These are phyloP conservation scores for Tuber aestivum DNA, from an alignment of 495 filamentous ascomycete species.

Conservation along the genomic window DNA sequence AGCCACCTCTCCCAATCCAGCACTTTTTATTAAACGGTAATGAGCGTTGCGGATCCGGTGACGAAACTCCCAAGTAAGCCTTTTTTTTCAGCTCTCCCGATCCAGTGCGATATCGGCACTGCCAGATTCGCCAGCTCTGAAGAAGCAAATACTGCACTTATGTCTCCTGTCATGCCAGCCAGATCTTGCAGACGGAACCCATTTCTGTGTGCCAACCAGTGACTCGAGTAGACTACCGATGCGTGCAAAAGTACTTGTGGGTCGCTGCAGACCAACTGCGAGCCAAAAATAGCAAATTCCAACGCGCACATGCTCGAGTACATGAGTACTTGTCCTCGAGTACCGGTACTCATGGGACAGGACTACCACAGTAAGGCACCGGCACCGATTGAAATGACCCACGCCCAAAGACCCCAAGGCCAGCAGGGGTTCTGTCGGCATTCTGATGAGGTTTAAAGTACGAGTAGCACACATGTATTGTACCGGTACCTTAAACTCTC, in stretches of 20 bases:
- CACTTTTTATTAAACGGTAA: no score
- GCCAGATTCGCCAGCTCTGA: background rate
- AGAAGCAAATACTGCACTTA: conserved; percentile 2
- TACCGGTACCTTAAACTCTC: background rate
- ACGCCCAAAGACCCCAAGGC: background rate
- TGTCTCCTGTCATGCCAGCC: background rate
- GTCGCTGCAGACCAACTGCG: background rate
- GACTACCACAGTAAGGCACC: no score
- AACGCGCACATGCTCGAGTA: no score
- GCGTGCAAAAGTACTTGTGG: background rate
- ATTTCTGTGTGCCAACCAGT: no score
- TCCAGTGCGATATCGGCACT: background rate
- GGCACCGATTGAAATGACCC: background rate
- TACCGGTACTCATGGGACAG: no score
- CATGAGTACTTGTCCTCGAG: no score
- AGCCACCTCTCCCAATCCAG: background rate
- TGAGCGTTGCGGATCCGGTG: background rate
- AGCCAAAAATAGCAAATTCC: background rate
- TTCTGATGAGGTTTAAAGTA: background rate
- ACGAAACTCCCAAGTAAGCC: background rate
- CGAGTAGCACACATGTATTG: no score
- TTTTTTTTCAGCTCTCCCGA: background rate
- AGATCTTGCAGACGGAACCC: background rate
- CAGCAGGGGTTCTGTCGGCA: background rate
- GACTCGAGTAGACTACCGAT: no score